These are phyloP conservation scores for Rubroboletus pulcherrimus DNA, from an alignment of 768 basidiomycete genomes.

Conservation along the genomic window DNA sequence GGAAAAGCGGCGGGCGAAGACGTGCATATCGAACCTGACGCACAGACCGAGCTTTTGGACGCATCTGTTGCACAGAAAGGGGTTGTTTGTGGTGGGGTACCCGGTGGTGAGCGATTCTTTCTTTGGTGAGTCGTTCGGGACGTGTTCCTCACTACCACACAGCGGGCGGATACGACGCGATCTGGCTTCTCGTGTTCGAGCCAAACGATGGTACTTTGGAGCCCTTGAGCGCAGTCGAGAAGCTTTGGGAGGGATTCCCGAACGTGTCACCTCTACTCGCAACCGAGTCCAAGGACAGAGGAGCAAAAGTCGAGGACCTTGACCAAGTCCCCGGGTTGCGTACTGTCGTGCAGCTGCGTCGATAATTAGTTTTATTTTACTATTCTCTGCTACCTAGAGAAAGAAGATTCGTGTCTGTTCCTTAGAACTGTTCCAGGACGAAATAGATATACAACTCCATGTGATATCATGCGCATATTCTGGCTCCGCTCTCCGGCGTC, in stretches of 20 bases:
- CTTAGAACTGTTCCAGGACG: conserved; percentile 5
- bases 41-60: conserved; percentile 83
- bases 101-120: conserved; percentile 66
- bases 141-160: conserved; percentile 2
- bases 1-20: conserved; percentile 53
- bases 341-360: conserved; percentile 31
- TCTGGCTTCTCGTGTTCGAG: conserved; percentile 87
- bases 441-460: conserved; percentile 22
- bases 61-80: conserved; percentile 73
- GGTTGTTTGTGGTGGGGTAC: conserved; percentile 92
- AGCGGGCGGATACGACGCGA: conserved; percentile 98
- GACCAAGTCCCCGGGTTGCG: conserved; percentile 54
- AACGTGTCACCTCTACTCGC: conserved; percentile 70
- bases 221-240: conserved; percentile 60
- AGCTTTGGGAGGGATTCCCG: conserved; percentile 59
- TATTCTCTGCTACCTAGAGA: conserved; percentile 4
- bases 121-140: neutral
- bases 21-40: conserved; percentile 87
- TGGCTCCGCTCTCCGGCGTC: conserved; percentile 66
- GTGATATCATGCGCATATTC: conserved; percentile 59
- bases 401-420: conserved; percentile 3
- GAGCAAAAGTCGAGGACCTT: conserved; percentile 60
- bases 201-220: conserved; percentile 44
- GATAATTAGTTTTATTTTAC: conserved; percentile 2
- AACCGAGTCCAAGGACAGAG: conserved; percentile 63